Base-by-base conservation (phyloP, 116 monocot species). In the Dioscorea cayenensis region DNA sequence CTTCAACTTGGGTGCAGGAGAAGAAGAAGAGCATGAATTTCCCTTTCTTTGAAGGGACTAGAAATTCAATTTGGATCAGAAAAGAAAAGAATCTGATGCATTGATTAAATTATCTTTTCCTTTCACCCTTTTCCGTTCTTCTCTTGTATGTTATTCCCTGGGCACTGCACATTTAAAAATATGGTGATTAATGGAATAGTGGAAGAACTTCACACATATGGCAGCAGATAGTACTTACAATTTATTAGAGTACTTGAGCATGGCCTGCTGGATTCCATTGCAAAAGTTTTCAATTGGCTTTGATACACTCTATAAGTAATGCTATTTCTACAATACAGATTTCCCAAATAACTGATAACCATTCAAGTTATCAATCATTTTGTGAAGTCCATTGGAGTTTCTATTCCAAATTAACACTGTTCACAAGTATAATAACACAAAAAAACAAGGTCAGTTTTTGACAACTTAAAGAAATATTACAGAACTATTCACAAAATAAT, bases 241-340 rank as follows among this genome's bases (percentile, higher is more conserved):
- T 82, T 97, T 97, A 71, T 97, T 97, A 71, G 93, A 93, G 58
- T 97, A 90, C 73, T 93, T 97, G n/a, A 86, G 76, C 93, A 97
- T 97, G 77, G 93, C 97, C 74, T 97, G 90, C 72, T 93, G 93
- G 72, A 97, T 97, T 68, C 85, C 83, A 35, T 43, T 81, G 83
- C 90, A 93, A 35, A 93, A 97, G 67, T 97, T 90, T 66, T 97
- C 97, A 17, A 93, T 32, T 32, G 32, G 32, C 32, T 32, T 32
- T 32, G 32, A 32, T 32, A 2, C 32, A 32, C 32, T 32, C 32
- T 32, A 4, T 32, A 32, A 32, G 32, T 32, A 32, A 32, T 32
- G 32, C 32, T 32, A 32, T 32, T 32, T 32, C 32, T 32, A 32
- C 32, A 32, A 32, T 3, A 32, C 32, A 32, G 32, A 4, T 32